Conservation (phyloP, 2,329 filamentous ascomycete genomes). For the Lachnellula hyalina region DNA sequence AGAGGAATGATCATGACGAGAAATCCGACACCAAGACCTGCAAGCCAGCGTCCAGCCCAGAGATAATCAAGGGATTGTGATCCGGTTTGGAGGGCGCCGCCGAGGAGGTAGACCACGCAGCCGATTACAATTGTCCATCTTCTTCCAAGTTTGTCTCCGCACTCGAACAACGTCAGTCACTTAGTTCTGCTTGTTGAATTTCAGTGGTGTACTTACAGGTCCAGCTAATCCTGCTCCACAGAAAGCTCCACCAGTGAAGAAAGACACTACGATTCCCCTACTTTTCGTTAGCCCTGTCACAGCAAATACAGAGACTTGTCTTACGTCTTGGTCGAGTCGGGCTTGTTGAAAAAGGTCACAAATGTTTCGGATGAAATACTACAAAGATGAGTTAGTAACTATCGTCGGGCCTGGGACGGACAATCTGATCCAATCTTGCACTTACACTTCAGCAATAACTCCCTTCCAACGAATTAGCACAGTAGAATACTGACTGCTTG, state of each 20-base stretch:
- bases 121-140: constrained; percentile 68
- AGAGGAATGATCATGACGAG: constrained; percentile 46
- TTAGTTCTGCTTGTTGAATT: not conserved
- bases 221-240: constrained; percentile 52
- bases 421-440: not conserved
- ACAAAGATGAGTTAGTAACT: not conserved
- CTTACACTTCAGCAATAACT: constrained; percentile 37
- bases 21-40: constrained; percentile 55
- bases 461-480: constrained; percentile 24
- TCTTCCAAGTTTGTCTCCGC: constrained; percentile 61
- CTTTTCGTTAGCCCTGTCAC: not conserved
- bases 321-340: constrained; percentile 27
- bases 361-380: constrained; percentile 45
- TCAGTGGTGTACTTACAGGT: constrained; percentile 8
- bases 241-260: constrained; percentile 63
- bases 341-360: constrained; percentile 34
- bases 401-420: not conserved
- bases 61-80: constrained; percentile 55
- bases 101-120: constrained; percentile 65
- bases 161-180: constrained; percentile 1
- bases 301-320: not conserved
- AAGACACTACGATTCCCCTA: constrained; percentile 67
- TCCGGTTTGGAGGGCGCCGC: constrained; percentile 68
- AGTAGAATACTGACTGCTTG: no score
- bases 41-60: constrained; percentile 64